phyloP scores from a whole-genome alignment of 2,329 filamentous ascomycete genomes.

The Volutella citrinella region DNA sequence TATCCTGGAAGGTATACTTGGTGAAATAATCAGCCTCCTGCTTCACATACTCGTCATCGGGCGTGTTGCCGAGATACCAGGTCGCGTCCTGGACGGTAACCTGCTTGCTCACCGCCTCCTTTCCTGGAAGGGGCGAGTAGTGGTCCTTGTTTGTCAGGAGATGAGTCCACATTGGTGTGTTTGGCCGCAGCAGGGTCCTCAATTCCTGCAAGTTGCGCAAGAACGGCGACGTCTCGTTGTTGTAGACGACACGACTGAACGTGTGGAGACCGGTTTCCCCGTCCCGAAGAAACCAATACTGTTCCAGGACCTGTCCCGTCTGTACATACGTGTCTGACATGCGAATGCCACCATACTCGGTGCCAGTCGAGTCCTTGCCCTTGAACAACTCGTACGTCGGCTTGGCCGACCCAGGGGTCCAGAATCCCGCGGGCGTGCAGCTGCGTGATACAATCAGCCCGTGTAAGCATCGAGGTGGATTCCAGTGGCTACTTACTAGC shows the following conservation, averaged over 20 bases:
- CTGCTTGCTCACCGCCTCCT: slow-evolving; percentile 33
- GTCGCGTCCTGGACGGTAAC: slow-evolving; percentile 61
- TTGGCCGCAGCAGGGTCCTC: slow-evolving; percentile 59
- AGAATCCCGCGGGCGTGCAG: slow-evolving; percentile 57
- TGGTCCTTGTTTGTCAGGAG: slow-evolving; percentile 55
- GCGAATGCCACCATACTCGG: slow-evolving; percentile 54
- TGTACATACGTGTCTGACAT: slow-evolving; percentile 57
- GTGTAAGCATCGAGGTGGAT: too few species aligned
- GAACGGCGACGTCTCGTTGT: slow-evolving; percentile 54
- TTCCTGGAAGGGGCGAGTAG: slow-evolving; percentile 46
- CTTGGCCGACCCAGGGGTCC: slow-evolving; percentile 53
- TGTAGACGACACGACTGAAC: slow-evolving; percentile 58
- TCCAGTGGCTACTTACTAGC: too few species aligned
- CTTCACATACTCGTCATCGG: slow-evolving; percentile 52
- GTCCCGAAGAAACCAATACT: slow-evolving; percentile 63
- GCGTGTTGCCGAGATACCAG: slow-evolving; percentile 56
- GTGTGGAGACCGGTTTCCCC: slow-evolving; percentile 61
- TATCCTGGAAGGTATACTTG: slow-evolving; percentile 61
- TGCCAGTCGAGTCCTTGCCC: slow-evolving; percentile 45
- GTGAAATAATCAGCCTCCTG: slow-evolving; percentile 61
- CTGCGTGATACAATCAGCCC: too few species aligned
- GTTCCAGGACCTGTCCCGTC: slow-evolving; percentile 58
- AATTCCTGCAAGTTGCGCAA: slow-evolving; percentile 59
- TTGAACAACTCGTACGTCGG: slow-evolving; percentile 42
- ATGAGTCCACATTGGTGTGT: slow-evolving; percentile 59